A percentile compares a stretch with the other conserved stretches of the same genome.
Conservation (phyloP, 2,329 filamentous ascomycete genomes). For the Hypomyces rosellus region DNA sequence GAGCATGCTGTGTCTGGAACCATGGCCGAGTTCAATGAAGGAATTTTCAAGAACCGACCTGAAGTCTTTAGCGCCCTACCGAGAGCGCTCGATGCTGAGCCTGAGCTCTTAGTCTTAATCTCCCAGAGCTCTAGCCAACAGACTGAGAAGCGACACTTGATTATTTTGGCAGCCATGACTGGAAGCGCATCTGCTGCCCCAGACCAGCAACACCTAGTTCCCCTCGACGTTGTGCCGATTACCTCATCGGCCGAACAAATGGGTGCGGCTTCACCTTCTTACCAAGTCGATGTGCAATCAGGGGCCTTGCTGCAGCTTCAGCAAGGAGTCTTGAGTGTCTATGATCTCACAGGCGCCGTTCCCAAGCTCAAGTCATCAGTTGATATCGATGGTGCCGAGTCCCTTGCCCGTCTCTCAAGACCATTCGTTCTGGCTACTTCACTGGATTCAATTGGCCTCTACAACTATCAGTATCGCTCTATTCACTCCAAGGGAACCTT, state of each 20-base stretch:
- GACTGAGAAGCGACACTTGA: constrained; percentile 24
- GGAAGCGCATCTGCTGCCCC: constrained; percentile 18
- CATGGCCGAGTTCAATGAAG: constrained; percentile 44
- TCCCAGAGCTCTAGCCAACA: constrained; percentile 30
- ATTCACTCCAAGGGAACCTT: constrained; percentile 45
- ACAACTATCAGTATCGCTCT: constrained; percentile 63
- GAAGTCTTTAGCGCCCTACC: constrained; percentile 48
- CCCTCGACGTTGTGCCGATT: constrained; percentile 35
- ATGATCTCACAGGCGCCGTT: constrained; percentile 56
- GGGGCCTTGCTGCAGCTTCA: constrained; percentile 58
- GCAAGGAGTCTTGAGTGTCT: constrained; percentile 49
- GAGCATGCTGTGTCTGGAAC: constrained; percentile 43
- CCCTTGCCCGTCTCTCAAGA: constrained; percentile 61
- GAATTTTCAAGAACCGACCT: constrained; percentile 48
- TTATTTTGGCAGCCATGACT: constrained; percentile 28
- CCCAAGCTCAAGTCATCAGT: constrained; percentile 54
- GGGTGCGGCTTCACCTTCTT: constrained; percentile 24
- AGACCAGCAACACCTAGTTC: constrained; percentile 30
- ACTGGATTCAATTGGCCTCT: constrained; percentile 49
- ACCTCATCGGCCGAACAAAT: constrained; percentile 17
- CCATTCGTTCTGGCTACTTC: constrained; percentile 61
- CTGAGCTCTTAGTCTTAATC: constrained; percentile 50
- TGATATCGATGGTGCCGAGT: constrained; percentile 44
- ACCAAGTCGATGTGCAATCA: constrained; percentile 55
- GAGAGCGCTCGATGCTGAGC: constrained; percentile 38